Evolutionary conservation across 768 basidiomycete genomes (phyloP), one percentile per base, ranked within the genome.

Genomic region (Boletus subparvulus): DNA sequence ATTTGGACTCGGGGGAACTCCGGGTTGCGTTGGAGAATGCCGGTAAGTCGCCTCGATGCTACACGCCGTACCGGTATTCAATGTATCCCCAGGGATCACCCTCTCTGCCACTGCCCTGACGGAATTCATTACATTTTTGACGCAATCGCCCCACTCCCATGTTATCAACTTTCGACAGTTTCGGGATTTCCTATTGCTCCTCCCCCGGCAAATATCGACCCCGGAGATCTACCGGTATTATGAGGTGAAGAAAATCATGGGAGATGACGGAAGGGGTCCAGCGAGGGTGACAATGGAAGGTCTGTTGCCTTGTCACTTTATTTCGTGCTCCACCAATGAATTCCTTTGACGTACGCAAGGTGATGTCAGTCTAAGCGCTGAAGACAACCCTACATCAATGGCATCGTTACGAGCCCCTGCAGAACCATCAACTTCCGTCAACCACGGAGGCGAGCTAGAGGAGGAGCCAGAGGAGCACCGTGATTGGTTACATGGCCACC

Each of bases 211-310:
- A 69, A 84, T 81, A 28, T 94, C 90, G 1, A 80, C 90, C 4
- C 78, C 81, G 50, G 95, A 98, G 75, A 95, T 97, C 35, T 95
- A 90, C 72, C 82, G 78, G 54, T 92, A 88, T 73, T 93, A 91
- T 64, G 80, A 89, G 71, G 78, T 90, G 56, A 76, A 78, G 61
- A 87, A 76, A 64, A 84, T 80, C 65, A 74, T 88, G 71, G 85
- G 83, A 28, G 83, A 86, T 65, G 92, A 92, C 66, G 89, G 86
- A 35, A 79, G 87, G 59, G 90, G 90, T 50, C 79, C 88, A 40
- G 87, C 86, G 36, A 82, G 91, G 64, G 84, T 93, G 41, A 92
- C 86, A 43, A 93, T 92, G 88, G 91, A 95, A 83, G 94, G 95
- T 87, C 64, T 56, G 77, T 50, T 17, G 43, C 53, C 52, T 47